These are phyloP conservation scores for Scleroderma citrinum DNA, from an alignment of 768 basidiomycete species.

Conservation along the genomic window DNA sequence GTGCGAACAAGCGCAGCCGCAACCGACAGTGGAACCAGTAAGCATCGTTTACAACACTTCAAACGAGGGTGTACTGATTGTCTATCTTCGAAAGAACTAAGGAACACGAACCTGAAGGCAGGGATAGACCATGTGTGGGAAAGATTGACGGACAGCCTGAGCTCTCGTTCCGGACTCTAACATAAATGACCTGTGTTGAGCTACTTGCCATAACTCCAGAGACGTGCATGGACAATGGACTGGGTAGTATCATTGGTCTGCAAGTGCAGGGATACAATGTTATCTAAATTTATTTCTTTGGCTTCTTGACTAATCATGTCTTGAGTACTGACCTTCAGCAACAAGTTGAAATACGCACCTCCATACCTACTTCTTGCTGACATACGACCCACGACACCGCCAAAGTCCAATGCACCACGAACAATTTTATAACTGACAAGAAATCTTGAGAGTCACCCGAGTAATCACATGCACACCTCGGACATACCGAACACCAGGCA, in stretches of 20 bases:
- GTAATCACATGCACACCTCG: neutral
- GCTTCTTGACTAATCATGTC: conserved; percentile 68
- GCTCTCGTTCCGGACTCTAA: neutral
- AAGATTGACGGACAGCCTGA: neutral
- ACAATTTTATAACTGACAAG: conserved; percentile 83
- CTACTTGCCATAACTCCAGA: neutral
- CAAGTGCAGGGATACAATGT: neutral
- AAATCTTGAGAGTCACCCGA: conserved; percentile 2
- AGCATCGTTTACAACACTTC: neutral
- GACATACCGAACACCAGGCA: conserved; percentile 90
- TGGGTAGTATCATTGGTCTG: neutral
- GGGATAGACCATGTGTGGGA: neutral
- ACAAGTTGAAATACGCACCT: conserved; percentile 42
- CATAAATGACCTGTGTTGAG: neutral
- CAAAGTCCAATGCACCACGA: conserved; percentile 87
- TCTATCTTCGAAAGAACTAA: neutral
- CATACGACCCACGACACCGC: conserved; percentile 79
- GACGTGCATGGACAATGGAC: neutral
- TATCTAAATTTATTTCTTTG: conserved; percentile 51
- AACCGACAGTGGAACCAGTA: no score
- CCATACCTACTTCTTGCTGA: conserved; percentile 89
- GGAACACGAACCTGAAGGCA: neutral
- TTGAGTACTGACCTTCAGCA: conserved; percentile 1
- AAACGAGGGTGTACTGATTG: neutral
- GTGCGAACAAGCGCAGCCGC: no score